Evolutionary conservation across 129 eudicot genomes (phyloP), one percentile per base, ranked within the genome.

Genomic region (Centrapalus pauciflorus): DNA sequence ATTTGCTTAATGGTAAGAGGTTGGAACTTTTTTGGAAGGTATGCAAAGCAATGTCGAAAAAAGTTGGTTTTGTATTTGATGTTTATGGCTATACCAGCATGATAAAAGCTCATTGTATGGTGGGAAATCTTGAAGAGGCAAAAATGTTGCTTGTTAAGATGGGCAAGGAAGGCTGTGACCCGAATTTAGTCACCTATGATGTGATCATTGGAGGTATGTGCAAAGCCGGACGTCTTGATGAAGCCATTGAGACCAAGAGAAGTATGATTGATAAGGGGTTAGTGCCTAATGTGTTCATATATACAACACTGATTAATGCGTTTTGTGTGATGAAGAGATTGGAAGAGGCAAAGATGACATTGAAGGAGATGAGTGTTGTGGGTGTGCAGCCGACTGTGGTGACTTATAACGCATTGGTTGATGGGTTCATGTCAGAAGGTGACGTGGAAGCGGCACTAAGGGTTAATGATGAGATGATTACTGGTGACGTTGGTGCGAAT

Each of bases 71-170:
- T 9, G n/a, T n/a, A n/a, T 72, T 78, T 48, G 82, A 78, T 72
- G 78, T 78, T 10, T 78, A 33, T 60, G 56, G 10, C 2, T 78
- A 78, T 57, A 66, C 78, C 0, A 40, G 35, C 35, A 72, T 65
- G 78, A 72, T 78, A 9, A 71, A 72, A 50, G 82, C 74, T 72
- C 73, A 65, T 72, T 71, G 64, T 72, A 54, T 78, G 73, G 66
- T 59, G 54, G 82, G 82, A 55, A 21, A 78, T 58, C 13, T 71
- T 10, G 68, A 57, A 7, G 19, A 50, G 19, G 78, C 82, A 3
- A 78, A 65, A 58, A 28, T 13, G 52, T 59, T 78, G 49, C 58
- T 78, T 72, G 32, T 34, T 40, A 52, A 65, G 64, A 78, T 78
- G 82, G 26, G 70, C n/a, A 60, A 20, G 40, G 51, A 25, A 25